Evolutionary conservation across 2,329 filamentous ascomycete species (phyloP), one percentile per base, ranked within the genome.

Genomic region (Aspergillus sp.): DNA sequence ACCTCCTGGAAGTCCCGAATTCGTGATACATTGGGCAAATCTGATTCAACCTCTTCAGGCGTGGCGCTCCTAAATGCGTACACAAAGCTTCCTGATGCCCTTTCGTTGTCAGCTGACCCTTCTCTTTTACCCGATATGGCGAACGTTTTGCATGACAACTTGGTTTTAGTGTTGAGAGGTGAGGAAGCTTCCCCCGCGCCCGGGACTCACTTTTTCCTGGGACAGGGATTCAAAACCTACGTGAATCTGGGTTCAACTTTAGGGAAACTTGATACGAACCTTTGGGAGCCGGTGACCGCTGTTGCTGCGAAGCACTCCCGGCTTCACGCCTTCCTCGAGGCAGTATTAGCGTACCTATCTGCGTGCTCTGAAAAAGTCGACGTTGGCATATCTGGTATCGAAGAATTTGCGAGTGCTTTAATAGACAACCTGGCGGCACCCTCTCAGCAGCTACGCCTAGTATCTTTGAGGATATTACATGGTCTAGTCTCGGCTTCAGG

Each of bases 161-260:
- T 91, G 40, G 85, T 86, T 64, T 80, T 87, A 22, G 86, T 87
- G 0, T 75, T 91, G 45, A 79, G 84, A 19, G 85, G 86, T 7
- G 85, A 84, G 2, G 82, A 82, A 5, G 80, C 82, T 11, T 74
- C 86, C 51, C 80, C 82, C 2, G 85, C 83, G 3, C 83, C 88
- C 61, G 83, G 88, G 68, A 83, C 86, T n/a, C 81, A 85, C 37
- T 91, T 95, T 63, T 89, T 90, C 50, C 81, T 88, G 57, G 89
- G 89, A 9, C 86, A 87, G 63, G 90, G 89, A 0, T 91, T 95
- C 67, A 85, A 84, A 57, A 84, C 88, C 4, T 90, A 92, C 65
- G 79, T 91, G 24, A 80, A 84, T 49, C 86, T 90, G 80, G 85
- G 82, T 52, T 82, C 80, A 59, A 79, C 82, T 4, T 78, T 83